Base-by-base conservation (phyloP, 768 basidiomycete genomes). In the Cyclocybe cylindracea region DNA sequence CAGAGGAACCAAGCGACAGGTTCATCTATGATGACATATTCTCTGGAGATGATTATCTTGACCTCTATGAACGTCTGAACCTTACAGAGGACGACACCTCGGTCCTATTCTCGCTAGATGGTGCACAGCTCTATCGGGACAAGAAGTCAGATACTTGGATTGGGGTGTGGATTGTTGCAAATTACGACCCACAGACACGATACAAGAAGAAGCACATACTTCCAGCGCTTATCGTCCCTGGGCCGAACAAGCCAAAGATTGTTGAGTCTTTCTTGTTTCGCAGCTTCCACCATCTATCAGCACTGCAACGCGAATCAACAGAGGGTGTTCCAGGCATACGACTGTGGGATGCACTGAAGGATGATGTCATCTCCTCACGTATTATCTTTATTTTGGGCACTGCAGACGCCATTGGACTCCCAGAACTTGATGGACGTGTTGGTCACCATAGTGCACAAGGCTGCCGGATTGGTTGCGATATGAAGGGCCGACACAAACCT, bases 371-470 rank as follows among this genome's bases (percentile, higher is more conserved):
- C n/a, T 36, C 32, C 6, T 52, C 54, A 14, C 33, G 42, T 7
- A 47, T 48, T 3, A 46, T 53, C 19, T 24, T 50, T 40, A 13
- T 47, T 38, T 19, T 56, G 7, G 41, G 39, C 10, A 50, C 32
- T 11, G 58, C 58, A 2, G 51, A 59, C 48, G 48, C 55, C 5
- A 39, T 48, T 4, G 58, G 39, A 13, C 38, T 59, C 9, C 41
- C 40, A 1, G 55, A 56, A 39, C 10, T 59, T 6, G 51, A 56
- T 47, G 58, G 58, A 1, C 39, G 51, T 16, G 51, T 56, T 8
- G 51, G 55, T n/a, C 55, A 59, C 44, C 55, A 53, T 44, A 55
- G 54, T 13, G 47, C 51, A 42, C 50, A 50, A 11, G 54, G 51
- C 16, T 59, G 58, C 39, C 39, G 51, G 1, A 7, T 56, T 6